These are phyloP conservation scores for Dothidotthia symphoricarpi DNA, from an alignment of 2,329 filamentous ascomycete species.

Conservation along the genomic window DNA sequence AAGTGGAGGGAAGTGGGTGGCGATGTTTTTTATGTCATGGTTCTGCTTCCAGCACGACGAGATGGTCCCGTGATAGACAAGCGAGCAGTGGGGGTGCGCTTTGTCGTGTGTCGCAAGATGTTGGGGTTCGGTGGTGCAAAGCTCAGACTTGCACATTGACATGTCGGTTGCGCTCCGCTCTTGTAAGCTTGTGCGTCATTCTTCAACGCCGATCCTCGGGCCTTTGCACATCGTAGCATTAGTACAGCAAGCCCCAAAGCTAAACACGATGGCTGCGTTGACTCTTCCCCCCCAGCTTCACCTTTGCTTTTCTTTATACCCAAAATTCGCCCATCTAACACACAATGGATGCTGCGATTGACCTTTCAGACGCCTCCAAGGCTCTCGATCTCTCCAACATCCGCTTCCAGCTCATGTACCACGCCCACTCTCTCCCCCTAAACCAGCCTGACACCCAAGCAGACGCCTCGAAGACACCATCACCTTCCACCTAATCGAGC, in stretches of 20 bases:
- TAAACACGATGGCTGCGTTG: conserved; percentile 4
- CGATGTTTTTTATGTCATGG: background rate
- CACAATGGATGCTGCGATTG: conserved; percentile 84
- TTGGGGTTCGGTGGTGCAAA: no score
- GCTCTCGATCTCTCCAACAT: conserved; percentile 89
- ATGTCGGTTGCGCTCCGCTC: background rate
- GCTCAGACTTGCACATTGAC: no score
- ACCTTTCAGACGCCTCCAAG: conserved; percentile 79
- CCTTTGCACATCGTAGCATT: background rate
- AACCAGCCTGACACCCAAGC: conserved; percentile 18
- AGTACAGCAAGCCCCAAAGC: no score
- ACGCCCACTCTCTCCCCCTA: background rate
- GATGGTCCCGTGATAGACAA: background rate
- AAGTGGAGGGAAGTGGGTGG: background rate
- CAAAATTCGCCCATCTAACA: background rate
- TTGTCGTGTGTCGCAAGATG: no score
- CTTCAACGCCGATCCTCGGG: conserved; percentile 12
- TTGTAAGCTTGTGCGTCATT: conserved; percentile 22
- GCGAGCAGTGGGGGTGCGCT: no score
- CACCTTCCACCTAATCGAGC: conserved; percentile 93
- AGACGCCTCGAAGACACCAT: conserved; percentile 98
- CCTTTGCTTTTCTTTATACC: background rate
- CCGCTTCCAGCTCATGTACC: conserved; percentile 88
- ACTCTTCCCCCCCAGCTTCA: conserved; percentile 2
- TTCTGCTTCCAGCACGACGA: background rate